Percentiles rank a stretch among this genome's conserved stretches.
These are phyloP conservation scores for Ciborinia camelliae DNA, from an alignment of 2,329 filamentous ascomycete genomes.

Conservation along the genomic window DNA sequence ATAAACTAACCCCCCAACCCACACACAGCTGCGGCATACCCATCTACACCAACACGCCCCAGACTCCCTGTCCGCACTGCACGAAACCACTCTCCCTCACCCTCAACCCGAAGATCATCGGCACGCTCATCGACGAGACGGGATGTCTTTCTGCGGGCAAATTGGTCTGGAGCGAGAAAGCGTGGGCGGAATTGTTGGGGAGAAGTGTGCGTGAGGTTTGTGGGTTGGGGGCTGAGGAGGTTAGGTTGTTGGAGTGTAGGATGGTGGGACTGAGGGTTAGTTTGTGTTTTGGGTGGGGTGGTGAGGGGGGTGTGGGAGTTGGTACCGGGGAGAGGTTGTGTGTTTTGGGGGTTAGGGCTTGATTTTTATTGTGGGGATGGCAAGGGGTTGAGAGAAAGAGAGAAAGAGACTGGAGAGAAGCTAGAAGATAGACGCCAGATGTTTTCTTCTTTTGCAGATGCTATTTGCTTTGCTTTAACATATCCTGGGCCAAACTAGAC, in stretches of 20 bases:
- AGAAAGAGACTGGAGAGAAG: too few species aligned
- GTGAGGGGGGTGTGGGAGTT: slow-evolving; percentile 23
- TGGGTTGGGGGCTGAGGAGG: slow-evolving; percentile 38
- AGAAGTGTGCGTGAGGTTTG: slow-evolving; percentile 43
- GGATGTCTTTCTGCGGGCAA: slow-evolving; percentile 50
- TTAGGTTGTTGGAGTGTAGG: slow-evolving; percentile 50
- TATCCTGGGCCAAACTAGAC: too few species aligned
- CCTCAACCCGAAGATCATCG: slow-evolving; percentile 44
- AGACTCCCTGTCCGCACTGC: slow-evolving; percentile 42
- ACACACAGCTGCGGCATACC: slow-evolving; percentile 50
- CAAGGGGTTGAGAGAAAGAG: too few species aligned
- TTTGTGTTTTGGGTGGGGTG: slow-evolving; percentile 53
- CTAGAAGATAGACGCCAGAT: too few species aligned
- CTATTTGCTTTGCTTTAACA: background rate
- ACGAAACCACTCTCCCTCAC: slow-evolving; percentile 32
- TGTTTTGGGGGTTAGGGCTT: slow-evolving; percentile 2
- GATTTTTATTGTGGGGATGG: too few species aligned
- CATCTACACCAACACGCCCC: slow-evolving; percentile 49
- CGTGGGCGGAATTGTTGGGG: slow-evolving; percentile 52
- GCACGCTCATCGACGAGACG: slow-evolving; percentile 51
- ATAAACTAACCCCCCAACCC: background rate
- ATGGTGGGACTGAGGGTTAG: slow-evolving; percentile 51
- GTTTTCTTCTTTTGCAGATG: background rate
- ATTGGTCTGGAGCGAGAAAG: slow-evolving; percentile 50
- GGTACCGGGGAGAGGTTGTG: background rate